A percentile compares a stretch with the other conserved stretches of the same genome.
phyloP scores from a whole-genome alignment of 805 yeast genomes.

The Candida ortonii region DNA sequence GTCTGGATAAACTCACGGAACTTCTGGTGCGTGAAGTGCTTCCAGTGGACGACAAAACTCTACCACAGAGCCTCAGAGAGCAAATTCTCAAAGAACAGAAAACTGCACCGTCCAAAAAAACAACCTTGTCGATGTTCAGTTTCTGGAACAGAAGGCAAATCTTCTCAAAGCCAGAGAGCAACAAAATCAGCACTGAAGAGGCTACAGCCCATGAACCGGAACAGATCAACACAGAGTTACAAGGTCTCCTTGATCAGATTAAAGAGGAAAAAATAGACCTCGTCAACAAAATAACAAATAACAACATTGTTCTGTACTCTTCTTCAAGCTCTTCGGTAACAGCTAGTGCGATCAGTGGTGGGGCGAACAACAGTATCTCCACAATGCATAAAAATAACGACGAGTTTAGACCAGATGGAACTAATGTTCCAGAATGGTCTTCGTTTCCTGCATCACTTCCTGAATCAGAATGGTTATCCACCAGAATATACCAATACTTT shows the following conservation, averaged over 20 bases:
- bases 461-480: slow-evolving; percentile 9
- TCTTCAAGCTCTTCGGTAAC: slow-evolving; percentile 13
- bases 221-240: slow-evolving; percentile 5
- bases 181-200: not conserved
- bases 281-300: slow-evolving; percentile 8
- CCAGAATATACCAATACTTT: slow-evolving; percentile 12
- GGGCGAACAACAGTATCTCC: not conserved
- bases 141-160: slow-evolving; percentile 13
- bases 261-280: slow-evolving; percentile 18
- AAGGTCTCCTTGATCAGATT: slow-evolving; percentile 7
- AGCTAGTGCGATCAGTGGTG: slow-evolving; percentile 5
- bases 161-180: slow-evolving; percentile 2
- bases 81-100: not conserved
- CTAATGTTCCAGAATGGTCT: slow-evolving; percentile 7
- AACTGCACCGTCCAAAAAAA: not conserved
- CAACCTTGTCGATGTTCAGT: slow-evolving; percentile 10
- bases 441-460: slow-evolving; percentile 3
- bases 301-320: slow-evolving; percentile 5
- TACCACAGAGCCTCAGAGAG: not conserved
- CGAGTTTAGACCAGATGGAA: too few species aligned
- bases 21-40: slow-evolving; percentile 6
- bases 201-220: not conserved
- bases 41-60: not conserved
- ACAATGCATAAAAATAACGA: slow-evolving; percentile 3
- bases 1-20: slow-evolving; percentile 17